Percentiles rank a stretch among this genome's conserved stretches.
phyloP scores from a whole-genome alignment of 441 rosid species.

The Biscutella laevigata region DNA sequence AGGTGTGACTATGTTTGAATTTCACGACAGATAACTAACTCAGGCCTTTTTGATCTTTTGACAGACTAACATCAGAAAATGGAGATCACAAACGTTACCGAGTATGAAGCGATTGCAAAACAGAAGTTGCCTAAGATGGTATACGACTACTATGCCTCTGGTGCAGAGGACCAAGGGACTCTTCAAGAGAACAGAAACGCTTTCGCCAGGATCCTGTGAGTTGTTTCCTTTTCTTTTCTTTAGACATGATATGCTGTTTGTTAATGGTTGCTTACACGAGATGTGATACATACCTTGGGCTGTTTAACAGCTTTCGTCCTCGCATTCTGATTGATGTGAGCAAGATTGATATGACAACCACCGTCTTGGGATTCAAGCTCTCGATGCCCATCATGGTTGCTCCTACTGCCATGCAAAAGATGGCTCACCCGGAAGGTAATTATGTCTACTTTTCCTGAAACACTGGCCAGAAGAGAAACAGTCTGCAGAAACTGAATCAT shows the following conservation, averaged over 20 bases:
- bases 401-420: conserved; percentile 92
- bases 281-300: neutral
- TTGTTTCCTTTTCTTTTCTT: neutral
- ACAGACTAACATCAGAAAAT: conserved; percentile 21
- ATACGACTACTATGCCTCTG: conserved; percentile 89
- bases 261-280: neutral
- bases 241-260: neutral
- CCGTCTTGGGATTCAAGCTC: conserved; percentile 81
- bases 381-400: conserved; percentile 99
- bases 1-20: neutral
- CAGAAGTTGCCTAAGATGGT: conserved; percentile 88
- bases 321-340: conserved; percentile 84
- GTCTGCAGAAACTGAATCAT: neutral
- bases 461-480: too few species aligned
- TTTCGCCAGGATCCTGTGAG: conserved; percentile 82
- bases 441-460: too few species aligned
- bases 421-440: conserved; percentile 97
- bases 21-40: conserved; percentile 3
- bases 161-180: conserved; percentile 96
- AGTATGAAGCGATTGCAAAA: conserved; percentile 80
- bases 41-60: neutral
- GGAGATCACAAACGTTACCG: conserved; percentile 87
- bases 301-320: conserved; percentile 65
- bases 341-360: conserved; percentile 71
- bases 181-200: conserved; percentile 79